Evolutionary conservation across 352 stramenopile species (phyloP), one percentile per base, ranked within the genome.

Genomic region (Blastocystis sp.): DNA sequence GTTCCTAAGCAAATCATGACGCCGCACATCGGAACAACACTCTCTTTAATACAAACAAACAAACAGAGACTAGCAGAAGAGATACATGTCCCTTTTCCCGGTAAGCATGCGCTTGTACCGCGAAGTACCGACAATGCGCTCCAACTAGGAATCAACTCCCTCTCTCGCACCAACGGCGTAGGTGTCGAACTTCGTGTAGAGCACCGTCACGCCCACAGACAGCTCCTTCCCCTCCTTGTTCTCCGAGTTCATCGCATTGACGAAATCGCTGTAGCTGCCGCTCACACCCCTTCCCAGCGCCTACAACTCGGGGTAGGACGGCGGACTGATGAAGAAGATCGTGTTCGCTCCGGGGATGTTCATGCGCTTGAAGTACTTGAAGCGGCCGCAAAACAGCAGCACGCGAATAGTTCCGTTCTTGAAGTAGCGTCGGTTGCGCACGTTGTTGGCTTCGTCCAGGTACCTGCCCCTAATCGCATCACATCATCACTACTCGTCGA

Each of bases 51-150:
- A 69, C 7, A 69, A 69, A 45, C 28, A 69, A 11, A 45, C 10
- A 14, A 17, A 87, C 81, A 87, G n/a, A 57, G 24, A 78, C 60
- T 19, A 88, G 57, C 78, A 88, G 61, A 88, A 88, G n/a, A 88
- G 38, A 34, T 57, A 88, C 64, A 66, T 79, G 28, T 79, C 68
- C 43, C 78, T 11, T 52, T 88, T 88, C 10, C 78, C 78, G 9
- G 48, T 61, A 0, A 88, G 28, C 78, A 88, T 88, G 38, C 64
- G 79, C 59, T 88, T 88, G 45, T 88, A 88, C 28, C 78, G 62
- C 34, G 21, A 63, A 52, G 78, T 76, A 11, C 78, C 78, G 3
- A 88, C 78, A 19, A 88, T 19, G 24, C 78, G 78, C 66, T 88
- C 78, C 34, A 88, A 42, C 78, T 88, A 88, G 2, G 62, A 4